Base-by-base conservation (phyloP, 75 land plant genomes). In the Azolla pinnata region DNA sequence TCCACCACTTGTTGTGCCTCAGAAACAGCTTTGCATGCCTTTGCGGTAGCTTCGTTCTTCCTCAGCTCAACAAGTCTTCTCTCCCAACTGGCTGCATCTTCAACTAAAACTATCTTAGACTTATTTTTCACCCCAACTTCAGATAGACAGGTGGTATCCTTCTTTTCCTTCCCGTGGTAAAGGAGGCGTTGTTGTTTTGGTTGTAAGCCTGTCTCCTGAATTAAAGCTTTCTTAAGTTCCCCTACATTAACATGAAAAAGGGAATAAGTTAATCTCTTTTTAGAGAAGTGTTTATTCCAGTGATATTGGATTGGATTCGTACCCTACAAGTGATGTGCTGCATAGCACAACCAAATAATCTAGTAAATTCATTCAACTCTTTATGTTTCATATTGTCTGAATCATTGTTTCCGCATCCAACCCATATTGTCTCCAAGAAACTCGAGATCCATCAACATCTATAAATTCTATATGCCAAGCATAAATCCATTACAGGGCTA, bases 41-140 rank as follows among this genome's bases (percentile, higher is more conserved):
- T 74, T 44, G 85, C 75, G 44, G 83, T 71, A 66, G 65, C 77
- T 31, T 83, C 91, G 38, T 75, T 72, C 71, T 67, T 61, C 10
- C 77, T 59, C 78, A 77, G 75, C 75, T 89, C 84, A 16, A 81
- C 59, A 35, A 63, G 54, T 40, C 74, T 80, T 42, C 61, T 72
- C 75, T 89, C 96, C 28, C 64, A 65, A 71, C 92, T 81, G 12
- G 72, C 61, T n/a, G 90, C 79, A 63, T 89, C 96, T 50, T 89
- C 87, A 27, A 69, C 58, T 33, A 89, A 61, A 3, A 76, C 70
- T 12, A 89, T 45, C 58, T 89, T 89, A 0, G 96, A 75, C 30
- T 80, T 63, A 57, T 80, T 70, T 60, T 89, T 89, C 29, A 89
- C 87, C 1, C 91, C 90, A 35, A 74, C 79, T 14, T 65, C 30